A percentile compares a stretch with the other conserved stretches of the same genome.
Evolutionary conservation across 345 rosid genomes (phyloP).

Genomic region (Rhodamnia argentea): DNA sequence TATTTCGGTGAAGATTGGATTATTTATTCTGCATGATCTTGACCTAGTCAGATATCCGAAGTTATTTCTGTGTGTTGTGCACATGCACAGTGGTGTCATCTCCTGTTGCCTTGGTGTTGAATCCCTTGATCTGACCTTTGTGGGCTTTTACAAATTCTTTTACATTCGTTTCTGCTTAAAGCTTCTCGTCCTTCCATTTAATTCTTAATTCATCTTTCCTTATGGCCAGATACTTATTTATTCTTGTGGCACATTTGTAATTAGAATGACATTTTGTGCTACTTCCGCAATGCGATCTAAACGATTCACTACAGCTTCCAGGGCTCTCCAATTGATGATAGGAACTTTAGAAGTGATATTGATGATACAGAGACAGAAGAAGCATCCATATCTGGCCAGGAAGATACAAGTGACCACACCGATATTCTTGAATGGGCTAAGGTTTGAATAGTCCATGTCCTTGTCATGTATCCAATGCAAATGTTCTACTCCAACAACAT

Average conservation of each 20-base stretch:
- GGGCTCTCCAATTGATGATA: conserved; percentile 64
- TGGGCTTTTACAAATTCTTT: background rate
- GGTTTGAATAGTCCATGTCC: conserved; percentile 32
- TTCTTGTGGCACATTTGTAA: background rate
- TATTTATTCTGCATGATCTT: background rate
- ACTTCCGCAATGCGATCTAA: background rate
- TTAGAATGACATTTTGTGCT: background rate
- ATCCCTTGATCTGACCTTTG: background rate
- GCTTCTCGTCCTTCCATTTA: background rate
- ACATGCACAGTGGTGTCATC: background rate
- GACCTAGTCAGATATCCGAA: background rate
- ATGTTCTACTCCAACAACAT: background rate
- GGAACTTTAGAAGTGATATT: conserved; percentile 46
- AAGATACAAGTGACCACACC: conserved; percentile 48
- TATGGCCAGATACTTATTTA: background rate
- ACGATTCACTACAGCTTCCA: conserved; percentile 46
- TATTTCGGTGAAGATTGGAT: background rate
- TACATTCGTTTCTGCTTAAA: background rate
- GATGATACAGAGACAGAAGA: conserved; percentile 79
- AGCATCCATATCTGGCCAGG: conserved; percentile 83
- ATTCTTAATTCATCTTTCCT: background rate
- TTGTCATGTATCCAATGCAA: background rate
- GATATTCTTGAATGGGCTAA: conserved; percentile 92
- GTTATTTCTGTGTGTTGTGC: background rate
- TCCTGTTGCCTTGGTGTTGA: background rate